Percentiles rank a stretch among this genome's conserved stretches.
phyloP scores from a whole-genome alignment of 1,284 basidiomycete species.

The Neolentinus lepideus region DNA sequence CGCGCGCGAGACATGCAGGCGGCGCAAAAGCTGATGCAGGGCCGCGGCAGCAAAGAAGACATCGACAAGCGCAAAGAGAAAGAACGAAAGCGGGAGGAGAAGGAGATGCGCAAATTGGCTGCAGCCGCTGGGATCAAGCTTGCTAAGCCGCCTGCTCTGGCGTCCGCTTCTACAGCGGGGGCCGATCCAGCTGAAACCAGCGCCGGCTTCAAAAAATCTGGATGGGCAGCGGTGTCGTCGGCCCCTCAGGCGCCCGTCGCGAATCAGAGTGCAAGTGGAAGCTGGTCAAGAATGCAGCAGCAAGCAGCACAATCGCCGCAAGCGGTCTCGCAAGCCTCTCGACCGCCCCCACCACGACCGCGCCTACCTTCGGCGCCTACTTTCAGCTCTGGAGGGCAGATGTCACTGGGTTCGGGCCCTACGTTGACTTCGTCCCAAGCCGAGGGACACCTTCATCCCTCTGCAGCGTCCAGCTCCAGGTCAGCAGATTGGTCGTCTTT shows the following conservation, averaged over 20 bases:
- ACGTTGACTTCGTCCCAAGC: conserved; percentile 1
- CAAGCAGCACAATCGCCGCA: background rate
- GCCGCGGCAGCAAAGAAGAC: conserved; percentile 41
- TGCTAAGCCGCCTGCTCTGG: conserved; percentile 33
- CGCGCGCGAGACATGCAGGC: conserved; percentile 73
- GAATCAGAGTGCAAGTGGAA: background rate
- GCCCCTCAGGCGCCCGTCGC: background rate
- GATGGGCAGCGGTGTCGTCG: conserved; percentile 40
- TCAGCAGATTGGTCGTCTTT: background rate
- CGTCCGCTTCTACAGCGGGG: conserved; percentile 15
- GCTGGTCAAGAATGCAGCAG: background rate
- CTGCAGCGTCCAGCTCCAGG: background rate
- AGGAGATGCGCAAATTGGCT: conserved; percentile 72
- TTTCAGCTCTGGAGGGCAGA: conserved; percentile 2
- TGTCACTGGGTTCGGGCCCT: background rate
- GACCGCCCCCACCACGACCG: conserved; percentile 10
- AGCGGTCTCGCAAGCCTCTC: background rate
- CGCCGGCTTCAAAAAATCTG: conserved; percentile 44
- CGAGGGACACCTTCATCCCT: background rate
- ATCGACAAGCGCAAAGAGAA: conserved; percentile 72
- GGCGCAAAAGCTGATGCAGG: conserved; percentile 40
- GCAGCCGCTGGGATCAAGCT: conserved; percentile 72
- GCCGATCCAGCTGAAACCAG: conserved; percentile 18
- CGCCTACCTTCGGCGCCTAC: background rate
- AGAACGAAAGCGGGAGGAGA: conserved; percentile 75